These are phyloP conservation scores for Apiospora kogelbergensis DNA, from an alignment of 2,329 filamentous ascomycete genomes.

Conservation along the genomic window DNA sequence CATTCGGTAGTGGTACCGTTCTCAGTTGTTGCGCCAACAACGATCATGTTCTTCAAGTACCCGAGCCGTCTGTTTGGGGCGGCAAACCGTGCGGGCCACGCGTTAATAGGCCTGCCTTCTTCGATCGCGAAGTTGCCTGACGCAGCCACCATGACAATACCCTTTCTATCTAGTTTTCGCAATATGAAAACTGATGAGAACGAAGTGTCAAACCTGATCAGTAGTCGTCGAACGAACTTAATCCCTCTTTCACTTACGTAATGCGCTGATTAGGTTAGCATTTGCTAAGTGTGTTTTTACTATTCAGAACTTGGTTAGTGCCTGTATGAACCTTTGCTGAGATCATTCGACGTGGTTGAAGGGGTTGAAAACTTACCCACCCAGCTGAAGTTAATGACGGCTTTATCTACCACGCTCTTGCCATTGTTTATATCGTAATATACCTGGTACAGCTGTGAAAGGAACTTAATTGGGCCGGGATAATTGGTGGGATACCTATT, in stretches of 20 bases:
- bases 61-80: background rate
- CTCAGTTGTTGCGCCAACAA: background rate
- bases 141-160: background rate
- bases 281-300: too few species aligned
- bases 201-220: background rate
- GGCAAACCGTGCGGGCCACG: background rate
- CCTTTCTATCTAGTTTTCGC: background rate
- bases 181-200: background rate
- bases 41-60: background rate
- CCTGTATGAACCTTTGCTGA: too few species aligned
- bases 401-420: background rate
- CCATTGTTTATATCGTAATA: background rate
- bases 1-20: background rate
- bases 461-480: background rate
- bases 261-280: too few species aligned
- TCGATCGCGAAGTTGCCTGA: background rate
- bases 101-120: background rate
- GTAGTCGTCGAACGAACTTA: background rate
- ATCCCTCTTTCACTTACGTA: too few species aligned
- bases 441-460: background rate
- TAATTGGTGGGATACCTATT: background rate
- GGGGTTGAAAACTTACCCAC: background rate
- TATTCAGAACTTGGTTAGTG: too few species aligned
- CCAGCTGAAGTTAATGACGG: background rate
- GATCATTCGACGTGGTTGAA: too few species aligned